phyloP scores from a whole-genome alignment of 306 rosid species.

The Chamaecrista fasciculata region DNA sequence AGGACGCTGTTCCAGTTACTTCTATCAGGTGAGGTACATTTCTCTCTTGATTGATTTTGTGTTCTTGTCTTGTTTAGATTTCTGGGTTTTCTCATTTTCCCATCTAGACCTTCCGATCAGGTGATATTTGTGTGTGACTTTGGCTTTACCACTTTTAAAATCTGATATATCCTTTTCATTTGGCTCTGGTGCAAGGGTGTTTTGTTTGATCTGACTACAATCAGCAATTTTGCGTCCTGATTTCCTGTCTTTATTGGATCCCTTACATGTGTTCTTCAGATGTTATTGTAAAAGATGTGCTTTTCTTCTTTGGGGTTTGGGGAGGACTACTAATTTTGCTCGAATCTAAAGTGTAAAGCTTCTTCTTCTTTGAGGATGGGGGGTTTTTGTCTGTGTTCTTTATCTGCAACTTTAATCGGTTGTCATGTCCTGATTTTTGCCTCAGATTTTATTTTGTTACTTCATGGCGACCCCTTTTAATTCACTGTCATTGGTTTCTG shows the following conservation, averaged over 20 bases:
- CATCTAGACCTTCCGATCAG: background rate
- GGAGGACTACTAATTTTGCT: background rate
- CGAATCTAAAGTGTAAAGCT: constrained; percentile 15
- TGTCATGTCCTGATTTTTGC: constrained; percentile 24
- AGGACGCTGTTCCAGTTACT: constrained; percentile 21
- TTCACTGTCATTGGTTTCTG: background rate
- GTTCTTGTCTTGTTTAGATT: background rate
- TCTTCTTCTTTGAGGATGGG: background rate
- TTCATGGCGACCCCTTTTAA: constrained; percentile 3
- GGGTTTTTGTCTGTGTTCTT: no score
- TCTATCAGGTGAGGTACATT: constrained; percentile 58
- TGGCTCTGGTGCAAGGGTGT: background rate
- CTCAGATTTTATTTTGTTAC: background rate
- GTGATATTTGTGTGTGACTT: background rate
- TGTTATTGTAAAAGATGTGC: background rate
- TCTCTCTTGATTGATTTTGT: constrained; percentile 15
- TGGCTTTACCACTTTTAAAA: background rate
- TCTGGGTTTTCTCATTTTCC: background rate
- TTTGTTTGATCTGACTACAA: background rate
- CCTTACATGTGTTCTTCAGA: background rate
- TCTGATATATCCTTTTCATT: background rate
- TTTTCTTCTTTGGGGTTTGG: background rate
- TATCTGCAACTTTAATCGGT: constrained; percentile 12
- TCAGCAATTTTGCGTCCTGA: background rate
- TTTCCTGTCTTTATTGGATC: background rate